These are phyloP conservation scores for Fraxinus latifolia DNA, from an alignment of 305 asterid species.

Conservation along the genomic window DNA sequence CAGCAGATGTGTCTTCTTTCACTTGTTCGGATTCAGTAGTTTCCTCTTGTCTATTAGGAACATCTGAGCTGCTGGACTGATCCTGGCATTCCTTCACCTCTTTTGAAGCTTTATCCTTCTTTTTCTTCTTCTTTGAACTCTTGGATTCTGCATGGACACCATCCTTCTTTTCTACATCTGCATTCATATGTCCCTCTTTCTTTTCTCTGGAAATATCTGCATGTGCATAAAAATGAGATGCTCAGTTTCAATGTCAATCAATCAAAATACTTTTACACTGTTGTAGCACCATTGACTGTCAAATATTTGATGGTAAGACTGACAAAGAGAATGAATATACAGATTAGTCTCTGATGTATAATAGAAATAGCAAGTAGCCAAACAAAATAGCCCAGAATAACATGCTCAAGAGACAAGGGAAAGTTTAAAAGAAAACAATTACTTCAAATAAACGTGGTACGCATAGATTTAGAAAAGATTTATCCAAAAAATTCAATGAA, in stretches of 20 bases:
- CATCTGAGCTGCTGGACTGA: slow-evolving; percentile 22
- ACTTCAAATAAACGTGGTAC: neutral
- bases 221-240: slow-evolving; percentile 3
- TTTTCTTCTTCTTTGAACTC: slow-evolving; percentile 59
- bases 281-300: too few species aligned
- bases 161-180: slow-evolving; percentile 39
- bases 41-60: slow-evolving; percentile 26
- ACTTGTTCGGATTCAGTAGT: slow-evolving; percentile 25
- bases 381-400: neutral
- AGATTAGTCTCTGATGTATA: neutral
- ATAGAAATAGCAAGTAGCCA: neutral
- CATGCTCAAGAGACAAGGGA: neutral
- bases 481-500: neutral
- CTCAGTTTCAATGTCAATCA: neutral
- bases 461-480: neutral
- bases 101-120: slow-evolving; percentile 51
- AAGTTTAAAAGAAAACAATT: neutral
- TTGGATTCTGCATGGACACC: slow-evolving; percentile 41
- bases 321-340: neutral
- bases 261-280: neutral
- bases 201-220: slow-evolving; percentile 45
- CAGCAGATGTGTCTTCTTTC: slow-evolving; percentile 37
- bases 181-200: slow-evolving; percentile 40
- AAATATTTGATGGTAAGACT: neutral
- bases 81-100: slow-evolving; percentile 52